These are phyloP conservation scores for Clonostachys solani DNA, from an alignment of 2,329 filamentous ascomycete genomes.

Conservation along the genomic window DNA sequence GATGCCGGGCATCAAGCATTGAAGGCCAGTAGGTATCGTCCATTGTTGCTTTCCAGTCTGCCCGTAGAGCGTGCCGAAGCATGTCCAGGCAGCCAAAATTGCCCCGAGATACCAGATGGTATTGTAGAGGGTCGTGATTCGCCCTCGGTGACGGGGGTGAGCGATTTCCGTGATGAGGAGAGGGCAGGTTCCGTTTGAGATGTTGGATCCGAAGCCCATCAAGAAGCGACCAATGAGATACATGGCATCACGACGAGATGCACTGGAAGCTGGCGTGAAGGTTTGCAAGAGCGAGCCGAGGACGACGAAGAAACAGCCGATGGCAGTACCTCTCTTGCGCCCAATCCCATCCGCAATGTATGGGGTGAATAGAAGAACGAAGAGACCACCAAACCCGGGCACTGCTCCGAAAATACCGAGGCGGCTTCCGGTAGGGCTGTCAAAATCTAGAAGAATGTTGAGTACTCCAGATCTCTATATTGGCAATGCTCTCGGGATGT, in stretches of 20 bases:
- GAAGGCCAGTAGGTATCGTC: constrained; percentile 38
- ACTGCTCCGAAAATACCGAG: background rate
- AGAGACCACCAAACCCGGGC: background rate
- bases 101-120: constrained; percentile 6
- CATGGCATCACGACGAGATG: background rate
- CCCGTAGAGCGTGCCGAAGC: constrained; percentile 4
- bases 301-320: background rate
- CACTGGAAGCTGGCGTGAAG: background rate
- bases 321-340: background rate
- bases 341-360: background rate
- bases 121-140: constrained; percentile 5
- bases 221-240: background rate
- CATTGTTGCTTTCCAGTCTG: constrained; percentile 37
- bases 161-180: constrained; percentile 6
- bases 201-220: background rate
- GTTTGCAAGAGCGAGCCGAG: background rate
- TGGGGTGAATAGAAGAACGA: background rate
- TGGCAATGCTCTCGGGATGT: too few relatives aligned
- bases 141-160: constrained; percentile 2
- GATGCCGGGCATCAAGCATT: constrained; percentile 29
- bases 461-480: too few relatives aligned
- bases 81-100: constrained; percentile 10
- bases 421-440: background rate
- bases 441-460: background rate
- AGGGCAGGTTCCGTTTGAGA: constrained; percentile 4